Evolutionary conservation across 441 rosid genomes (phyloP).

Genomic region (Croton laevigatus): DNA sequence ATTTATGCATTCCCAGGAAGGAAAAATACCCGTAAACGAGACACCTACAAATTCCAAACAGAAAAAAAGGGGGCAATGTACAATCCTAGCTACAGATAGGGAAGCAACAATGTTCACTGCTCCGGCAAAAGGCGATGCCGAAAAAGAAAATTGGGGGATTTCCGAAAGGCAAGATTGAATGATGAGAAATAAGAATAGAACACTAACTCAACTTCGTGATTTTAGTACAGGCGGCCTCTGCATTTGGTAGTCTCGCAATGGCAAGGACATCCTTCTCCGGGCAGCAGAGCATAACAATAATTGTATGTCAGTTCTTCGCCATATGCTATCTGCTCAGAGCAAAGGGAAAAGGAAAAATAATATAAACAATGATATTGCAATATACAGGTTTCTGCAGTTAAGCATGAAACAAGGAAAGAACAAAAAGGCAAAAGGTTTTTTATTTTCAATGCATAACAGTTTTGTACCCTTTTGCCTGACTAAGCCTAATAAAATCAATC

Average conservation of each 20-base stretch:
- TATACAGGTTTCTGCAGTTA: not conserved
- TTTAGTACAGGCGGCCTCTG: slow-evolving; percentile 60
- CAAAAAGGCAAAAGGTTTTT: not conserved
- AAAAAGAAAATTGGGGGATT: not conserved
- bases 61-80: not conserved
- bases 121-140: not conserved
- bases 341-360: slow-evolving; percentile 15
- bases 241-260: slow-evolving; percentile 67
- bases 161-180: too few species aligned
- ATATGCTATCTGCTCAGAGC: slow-evolving; percentile 63
- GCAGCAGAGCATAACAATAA: slow-evolving; percentile 46
- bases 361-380: slow-evolving; percentile 11
- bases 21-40: slow-evolving; percentile 6
- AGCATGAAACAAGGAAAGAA: not conserved
- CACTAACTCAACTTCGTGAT: not conserved
- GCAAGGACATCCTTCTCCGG: slow-evolving; percentile 61
- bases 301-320: slow-evolving; percentile 88
- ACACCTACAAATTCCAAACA: slow-evolving; percentile 9
- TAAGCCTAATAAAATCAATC: not conserved
- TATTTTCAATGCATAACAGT: too few species aligned
- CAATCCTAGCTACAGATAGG: slow-evolving; percentile 5
- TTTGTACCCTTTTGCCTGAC: too few species aligned
- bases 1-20: slow-evolving; percentile 6
- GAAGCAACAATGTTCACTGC: slow-evolving; percentile 1
- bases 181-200: slow-evolving; percentile 6